Base-by-base conservation (phyloP, 768 basidiomycete species). In the Dendrothele bispora region DNA sequence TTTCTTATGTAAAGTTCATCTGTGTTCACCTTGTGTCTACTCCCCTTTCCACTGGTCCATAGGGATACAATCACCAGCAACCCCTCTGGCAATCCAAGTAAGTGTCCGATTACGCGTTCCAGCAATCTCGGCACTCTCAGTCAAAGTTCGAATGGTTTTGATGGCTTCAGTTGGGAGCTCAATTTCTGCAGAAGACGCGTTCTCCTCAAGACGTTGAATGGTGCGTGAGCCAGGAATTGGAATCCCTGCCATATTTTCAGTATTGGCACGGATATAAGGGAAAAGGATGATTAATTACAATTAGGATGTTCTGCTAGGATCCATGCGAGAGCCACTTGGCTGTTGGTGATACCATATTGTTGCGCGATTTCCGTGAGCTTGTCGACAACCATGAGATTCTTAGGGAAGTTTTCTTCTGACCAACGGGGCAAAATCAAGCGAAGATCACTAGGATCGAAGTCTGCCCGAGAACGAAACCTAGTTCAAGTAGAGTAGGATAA, bases 161-260 rank as follows among this genome's bases (percentile, higher is more conserved):
- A 70, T 48, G 3, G 58, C 60, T 37, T 65, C 60, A 0, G 50
- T 35, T 2, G 55, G 37, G 14, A 70, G 58, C 5, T 27, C 22
- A 2, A 68, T 46, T 18, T 49, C 36, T 3, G 55, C 57, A 15
- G 62, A 60, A 1, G 38, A 55, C 12, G 66, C 28, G 37, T 73
- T 73, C 45, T 73, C 70, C 25, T 66, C 56, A 18, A 73, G 59
- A 22, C 68, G 61, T 58, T 62, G 43, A 20, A 66, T 46, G 20
- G 43, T 55, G 15, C 54, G 56, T 7, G 65, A 63, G 11, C 67
- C 70, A 0, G 71, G 69, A 42, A 73, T 69, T 12, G 70, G 64
- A 49, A 71, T 61, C 20, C 49, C 52, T 53, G 14, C n/a, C 11
- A 20, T 10, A 21, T 10, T 18, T 12, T 14, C 11, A 10, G 37